phyloP scores from a whole-genome alignment of 805 yeast species.

The Candida multigemmis region DNA sequence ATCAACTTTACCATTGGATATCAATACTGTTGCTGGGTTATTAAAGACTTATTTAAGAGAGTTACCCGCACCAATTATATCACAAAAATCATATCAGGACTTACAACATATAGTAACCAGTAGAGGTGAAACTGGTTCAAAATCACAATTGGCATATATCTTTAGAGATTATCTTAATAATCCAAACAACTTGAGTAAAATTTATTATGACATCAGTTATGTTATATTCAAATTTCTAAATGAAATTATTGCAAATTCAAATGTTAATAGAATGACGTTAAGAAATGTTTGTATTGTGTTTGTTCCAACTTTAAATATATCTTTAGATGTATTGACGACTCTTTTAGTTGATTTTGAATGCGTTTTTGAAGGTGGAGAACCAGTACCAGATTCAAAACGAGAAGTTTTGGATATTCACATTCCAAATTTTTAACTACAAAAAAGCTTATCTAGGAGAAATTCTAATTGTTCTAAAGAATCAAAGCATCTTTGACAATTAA shows the following conservation, averaged over 20 bases:
- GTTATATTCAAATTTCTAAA: slow-evolving; percentile 61
- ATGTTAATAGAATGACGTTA: slow-evolving; percentile 74
- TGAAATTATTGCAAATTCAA: slow-evolving; percentile 51
- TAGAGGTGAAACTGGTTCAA: slow-evolving; percentile 5
- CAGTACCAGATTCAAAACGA: slow-evolving; percentile 31
- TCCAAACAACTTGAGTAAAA: slow-evolving; percentile 35
- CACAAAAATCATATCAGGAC: slow-evolving; percentile 34
- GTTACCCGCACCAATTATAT: slow-evolving; percentile 60
- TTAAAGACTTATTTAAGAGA: slow-evolving; percentile 76
- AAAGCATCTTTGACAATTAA: not conserved
- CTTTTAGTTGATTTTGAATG: slow-evolving; percentile 55
- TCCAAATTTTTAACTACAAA: slow-evolving; percentile 38
- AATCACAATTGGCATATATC: slow-evolving; percentile 14
- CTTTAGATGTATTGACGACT: slow-evolving; percentile 49
- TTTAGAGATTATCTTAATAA: slow-evolving; percentile 24
- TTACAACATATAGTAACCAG: slow-evolving; percentile 13
- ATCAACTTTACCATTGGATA: slow-evolving; percentile 46
- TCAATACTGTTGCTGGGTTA: slow-evolving; percentile 81
- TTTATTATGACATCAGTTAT: slow-evolving; percentile 51
- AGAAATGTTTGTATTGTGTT: slow-evolving; percentile 74
- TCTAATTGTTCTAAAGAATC: slow-evolving; percentile 1
- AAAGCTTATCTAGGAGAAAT: too few species aligned
- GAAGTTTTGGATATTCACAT: slow-evolving; percentile 45
- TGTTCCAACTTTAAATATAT: slow-evolving; percentile 69
- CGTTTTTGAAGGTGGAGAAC: slow-evolving; percentile 47